A percentile compares a stretch with the other conserved stretches of the same genome.
Conservation (phyloP, 257 asterid species). For the Solanum peruvianum region DNA sequence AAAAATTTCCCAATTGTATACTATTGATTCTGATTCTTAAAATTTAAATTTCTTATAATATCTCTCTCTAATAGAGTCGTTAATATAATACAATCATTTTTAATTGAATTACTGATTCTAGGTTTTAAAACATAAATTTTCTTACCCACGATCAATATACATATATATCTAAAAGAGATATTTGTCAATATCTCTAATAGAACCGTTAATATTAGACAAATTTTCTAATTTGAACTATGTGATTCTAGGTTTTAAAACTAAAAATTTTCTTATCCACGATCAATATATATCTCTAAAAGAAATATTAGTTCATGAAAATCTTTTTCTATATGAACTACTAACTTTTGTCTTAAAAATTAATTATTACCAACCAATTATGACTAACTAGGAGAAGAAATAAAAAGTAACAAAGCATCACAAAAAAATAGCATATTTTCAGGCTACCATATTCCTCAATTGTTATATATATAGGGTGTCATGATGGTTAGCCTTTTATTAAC, state of each 20-base stretch:
- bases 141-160: too few relatives aligned
- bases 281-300: neutral
- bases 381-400: neutral
- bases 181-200: too few relatives aligned
- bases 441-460: neutral
- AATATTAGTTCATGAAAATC: neutral
- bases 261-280: neutral
- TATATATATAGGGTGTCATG: conserved; percentile 12
- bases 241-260: neutral
- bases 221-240: neutral
- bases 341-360: neutral
- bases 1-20: neutral
- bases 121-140: too few relatives aligned
- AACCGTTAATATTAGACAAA: neutral
- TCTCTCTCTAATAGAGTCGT: neutral
- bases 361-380: too few relatives aligned
- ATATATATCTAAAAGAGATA: too few relatives aligned
- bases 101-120: too few relatives aligned
- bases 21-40: neutral
- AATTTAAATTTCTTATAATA: neutral
- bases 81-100: too few relatives aligned
- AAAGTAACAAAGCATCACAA: neutral
- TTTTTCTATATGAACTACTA: neutral
- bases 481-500: neutral
- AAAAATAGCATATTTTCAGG: neutral